A percentile compares a stretch with the other conserved stretches of the same genome.
Evolutionary conservation across 78 protist species (phyloP).

Genomic region (Blattamonas nauphoetae): DNA sequence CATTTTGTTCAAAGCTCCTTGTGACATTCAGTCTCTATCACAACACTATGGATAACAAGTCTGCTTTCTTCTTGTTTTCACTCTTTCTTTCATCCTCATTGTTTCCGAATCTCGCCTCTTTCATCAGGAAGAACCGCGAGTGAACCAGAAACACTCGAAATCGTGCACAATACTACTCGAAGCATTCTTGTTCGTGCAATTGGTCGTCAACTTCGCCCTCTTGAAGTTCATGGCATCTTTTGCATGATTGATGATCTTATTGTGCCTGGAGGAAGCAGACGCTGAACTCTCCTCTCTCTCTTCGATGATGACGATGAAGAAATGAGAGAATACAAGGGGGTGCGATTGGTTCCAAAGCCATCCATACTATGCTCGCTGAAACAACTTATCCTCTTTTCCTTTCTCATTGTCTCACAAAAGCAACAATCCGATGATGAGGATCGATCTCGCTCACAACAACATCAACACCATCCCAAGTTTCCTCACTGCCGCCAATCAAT

Average conservation of each 20-base stretch:
- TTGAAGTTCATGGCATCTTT: background rate
- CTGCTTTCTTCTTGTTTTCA: too few relatives aligned
- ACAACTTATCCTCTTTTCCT: too few relatives aligned
- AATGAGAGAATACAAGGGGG: background rate
- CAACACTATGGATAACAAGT: too few relatives aligned
- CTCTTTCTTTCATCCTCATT: too few relatives aligned
- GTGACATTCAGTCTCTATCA: too few relatives aligned
- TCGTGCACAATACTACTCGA: background rate
- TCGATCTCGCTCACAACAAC: too few relatives aligned
- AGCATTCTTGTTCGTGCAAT: background rate
- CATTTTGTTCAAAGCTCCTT: too few relatives aligned
- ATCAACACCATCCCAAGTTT: too few relatives aligned
- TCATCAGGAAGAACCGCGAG: background rate
- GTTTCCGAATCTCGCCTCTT: too few relatives aligned
- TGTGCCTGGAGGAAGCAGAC: background rate
- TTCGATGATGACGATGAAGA: background rate
- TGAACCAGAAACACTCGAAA: background rate
- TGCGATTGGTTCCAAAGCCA: background rate
- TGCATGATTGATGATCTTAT: background rate
- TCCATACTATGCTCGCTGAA: background rate
- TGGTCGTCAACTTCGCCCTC: background rate
- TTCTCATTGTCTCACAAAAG: too few relatives aligned
- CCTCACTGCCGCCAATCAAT: too few relatives aligned
- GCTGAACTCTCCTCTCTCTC: background rate
- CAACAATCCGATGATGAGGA: too few relatives aligned